Percentiles rank a stretch among this genome's conserved stretches.
Conservation (phyloP, 805 yeast genomes). For the Pichia kluyveri region DNA sequence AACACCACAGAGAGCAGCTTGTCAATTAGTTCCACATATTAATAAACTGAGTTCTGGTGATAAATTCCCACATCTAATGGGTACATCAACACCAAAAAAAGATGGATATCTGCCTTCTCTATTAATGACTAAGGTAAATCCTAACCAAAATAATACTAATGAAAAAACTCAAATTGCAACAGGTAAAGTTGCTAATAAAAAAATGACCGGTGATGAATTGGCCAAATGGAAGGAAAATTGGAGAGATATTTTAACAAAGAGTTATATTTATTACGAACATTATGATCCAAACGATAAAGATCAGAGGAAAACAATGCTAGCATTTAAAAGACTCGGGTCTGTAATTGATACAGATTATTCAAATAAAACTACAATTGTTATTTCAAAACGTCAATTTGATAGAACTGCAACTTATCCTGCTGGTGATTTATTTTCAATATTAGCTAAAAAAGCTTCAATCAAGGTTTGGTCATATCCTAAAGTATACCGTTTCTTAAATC, state of each 20-base stretch:
- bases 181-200: constrained; percentile 11
- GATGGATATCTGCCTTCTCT: constrained; percentile 9
- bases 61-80: constrained; percentile 4
- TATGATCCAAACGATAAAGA: constrained; percentile 30
- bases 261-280: constrained; percentile 49
- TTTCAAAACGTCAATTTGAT: constrained; percentile 51
- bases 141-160: neutral
- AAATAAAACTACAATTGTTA: constrained; percentile 62
- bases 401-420: constrained; percentile 32
- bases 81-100: constrained; percentile 14
- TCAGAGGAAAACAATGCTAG: constrained; percentile 25
- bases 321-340: constrained; percentile 42
- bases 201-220: constrained; percentile 32
- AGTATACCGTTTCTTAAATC: constrained; percentile 66
- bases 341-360: constrained; percentile 52
- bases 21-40: neutral
- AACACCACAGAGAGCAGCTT: neutral
- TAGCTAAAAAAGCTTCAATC: constrained; percentile 47
- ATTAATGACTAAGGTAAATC: neutral
- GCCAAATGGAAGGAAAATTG: constrained; percentile 52
- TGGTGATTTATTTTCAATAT: constrained; percentile 61
- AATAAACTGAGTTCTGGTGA: constrained; percentile 7
- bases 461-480: constrained; percentile 88
- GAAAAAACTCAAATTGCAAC: neutral
- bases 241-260: constrained; percentile 47